Evolutionary conservation across 2,329 filamentous ascomycete genomes (phyloP), one percentile per base, ranked within the genome.

Genomic region (Stromatinia cepivora): DNA sequence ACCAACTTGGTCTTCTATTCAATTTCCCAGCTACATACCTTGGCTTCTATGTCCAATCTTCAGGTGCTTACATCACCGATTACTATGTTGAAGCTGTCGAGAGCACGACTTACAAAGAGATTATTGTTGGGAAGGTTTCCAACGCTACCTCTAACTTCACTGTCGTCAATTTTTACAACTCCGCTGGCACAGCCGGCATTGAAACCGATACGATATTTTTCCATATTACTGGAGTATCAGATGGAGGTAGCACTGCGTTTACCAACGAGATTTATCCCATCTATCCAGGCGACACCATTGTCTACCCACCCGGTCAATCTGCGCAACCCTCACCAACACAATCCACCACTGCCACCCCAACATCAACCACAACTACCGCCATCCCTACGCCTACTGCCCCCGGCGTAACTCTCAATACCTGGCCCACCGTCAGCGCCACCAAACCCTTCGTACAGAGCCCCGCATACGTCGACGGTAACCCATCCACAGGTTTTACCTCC

Each of bases 61-160:
- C 62, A 22, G 50, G 34, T 31, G 15, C 36, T 45, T 65, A 54
- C 25, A 65, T 65, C 20, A 65, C 62, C 31, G 62, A 65, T 13
- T 65, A 65, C 50, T 45, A 65, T 65, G 36, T 65, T 45, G n/a
- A 56, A 66, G 63, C 63, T 42, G 20, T 46, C 8, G 63, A 66
- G 15, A 17, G 20, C 2, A 17, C 10, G 5, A 66, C 34, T 1
- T 10, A 22, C 11, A 25, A 15, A 50, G 22, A 62, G 1, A 36
- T 62, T 10, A 62, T 62, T 34, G 22, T 62, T 36, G 59, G 59
- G 25, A 62, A 48, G 36, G 59, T 62, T 50, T 62, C 59, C 13
- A 20, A 20, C 8, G 59, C 59, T 50, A 62, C 59, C 45, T 62
- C 45, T 17, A 62, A 62, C 45, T 50, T 62, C n/a, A 62, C 59